phyloP scores from a whole-genome alignment of 1,139 yeast species.

The Groenewaldozyma auringiensis region DNA sequence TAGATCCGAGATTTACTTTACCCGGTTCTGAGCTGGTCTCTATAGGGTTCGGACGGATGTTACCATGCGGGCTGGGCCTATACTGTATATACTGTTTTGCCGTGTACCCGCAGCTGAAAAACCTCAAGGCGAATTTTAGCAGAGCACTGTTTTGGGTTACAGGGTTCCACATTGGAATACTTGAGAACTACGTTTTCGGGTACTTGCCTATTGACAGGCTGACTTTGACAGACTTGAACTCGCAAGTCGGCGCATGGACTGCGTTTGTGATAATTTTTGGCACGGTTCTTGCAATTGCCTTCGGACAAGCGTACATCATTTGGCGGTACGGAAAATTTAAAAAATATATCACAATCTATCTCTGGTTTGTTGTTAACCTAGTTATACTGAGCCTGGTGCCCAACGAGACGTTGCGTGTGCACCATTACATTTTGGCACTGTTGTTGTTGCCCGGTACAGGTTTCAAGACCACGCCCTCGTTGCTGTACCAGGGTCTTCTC shows the following conservation, averaged over 20 bases:
- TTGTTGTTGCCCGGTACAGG: constrained; percentile 74
- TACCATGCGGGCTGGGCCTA: constrained; percentile 67
- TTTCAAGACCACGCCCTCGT: constrained; percentile 54
- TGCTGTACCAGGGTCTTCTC: constrained; percentile 74
- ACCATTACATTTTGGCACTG: constrained; percentile 81
- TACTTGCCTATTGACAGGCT: constrained; percentile 80
- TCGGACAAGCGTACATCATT: constrained; percentile 67
- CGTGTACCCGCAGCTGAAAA: constrained; percentile 30
- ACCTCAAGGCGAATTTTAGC: constrained; percentile 35
- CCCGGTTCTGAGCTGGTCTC: constrained; percentile 55
- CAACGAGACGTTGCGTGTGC: constrained; percentile 69
- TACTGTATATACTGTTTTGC: constrained; percentile 65
- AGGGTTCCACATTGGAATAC: constrained; percentile 73
- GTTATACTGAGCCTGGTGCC: constrained; percentile 47
- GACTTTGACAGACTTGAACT: constrained; percentile 58
- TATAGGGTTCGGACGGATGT: constrained; percentile 60
- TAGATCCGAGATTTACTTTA: no score
- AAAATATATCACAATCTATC: constrained; percentile 48
- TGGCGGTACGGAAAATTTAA: constrained; percentile 75
- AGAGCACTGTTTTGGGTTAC: constrained; percentile 67
- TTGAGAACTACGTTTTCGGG: constrained; percentile 84
- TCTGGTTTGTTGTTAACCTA: constrained; percentile 41
- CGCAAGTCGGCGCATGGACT: constrained; percentile 68
- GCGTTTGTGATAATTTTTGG: constrained; percentile 49
- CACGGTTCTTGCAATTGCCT: constrained; percentile 44